Percentiles rank a stretch among this genome's conserved stretches.
These are phyloP conservation scores for Plasmodium fragile DNA, from an alignment of 169 alveolate species.

Conservation along the genomic window DNA sequence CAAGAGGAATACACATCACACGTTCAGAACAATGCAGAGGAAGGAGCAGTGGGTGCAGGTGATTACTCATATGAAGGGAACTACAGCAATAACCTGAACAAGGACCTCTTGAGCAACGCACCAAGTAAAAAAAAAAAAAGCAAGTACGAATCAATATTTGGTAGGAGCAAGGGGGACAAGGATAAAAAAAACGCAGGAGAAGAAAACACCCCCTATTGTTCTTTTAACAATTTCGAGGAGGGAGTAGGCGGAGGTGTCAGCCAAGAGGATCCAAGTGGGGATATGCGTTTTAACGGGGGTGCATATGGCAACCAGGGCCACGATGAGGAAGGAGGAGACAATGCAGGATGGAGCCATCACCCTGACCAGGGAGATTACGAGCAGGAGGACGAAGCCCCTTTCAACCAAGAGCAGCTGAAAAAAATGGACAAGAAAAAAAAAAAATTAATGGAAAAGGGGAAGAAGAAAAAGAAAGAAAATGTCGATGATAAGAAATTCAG, in stretches of 20 bases:
- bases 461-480: slow-evolving; percentile 35
- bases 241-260: background rate
- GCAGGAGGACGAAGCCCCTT: background rate
- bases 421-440: slow-evolving; percentile 56
- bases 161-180: background rate
- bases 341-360: background rate
- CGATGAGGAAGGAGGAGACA: background rate
- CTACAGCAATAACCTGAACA: background rate
- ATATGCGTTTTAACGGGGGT: background rate
- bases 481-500: slow-evolving; percentile 60
- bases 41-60: background rate
- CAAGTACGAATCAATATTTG: slow-evolving; percentile 6
- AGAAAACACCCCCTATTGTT: slow-evolving; percentile 36
- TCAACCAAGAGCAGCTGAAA: slow-evolving; percentile 42
- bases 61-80: background rate
- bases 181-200: background rate
- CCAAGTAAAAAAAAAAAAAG: slow-evolving; percentile 36
- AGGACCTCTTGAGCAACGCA: background rate
- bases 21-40: background rate
- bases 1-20: background rate
- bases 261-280: background rate
- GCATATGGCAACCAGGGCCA: background rate
- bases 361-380: background rate
- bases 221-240: slow-evolving; percentile 40
- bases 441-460: slow-evolving; percentile 15